Base-by-base conservation (phyloP, 331 rosid species). In the Spiraea crenata region DNA sequence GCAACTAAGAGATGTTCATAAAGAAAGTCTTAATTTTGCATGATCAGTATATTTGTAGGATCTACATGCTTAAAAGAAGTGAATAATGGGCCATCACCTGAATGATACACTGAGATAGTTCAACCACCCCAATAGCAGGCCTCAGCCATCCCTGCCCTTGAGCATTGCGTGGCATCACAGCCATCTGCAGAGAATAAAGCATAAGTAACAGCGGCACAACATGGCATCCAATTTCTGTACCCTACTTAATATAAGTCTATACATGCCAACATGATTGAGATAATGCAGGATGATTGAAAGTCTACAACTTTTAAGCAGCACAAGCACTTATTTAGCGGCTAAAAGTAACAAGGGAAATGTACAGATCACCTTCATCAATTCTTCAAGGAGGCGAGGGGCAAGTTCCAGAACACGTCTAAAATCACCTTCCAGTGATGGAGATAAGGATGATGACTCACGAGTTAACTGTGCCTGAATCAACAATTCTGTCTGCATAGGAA, bases 91-190 rank as follows among this genome's bases (percentile, higher is more conserved):
- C 51, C 14, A 54, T 82, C 74, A 93, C 99, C 96, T 93, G 99
- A 83, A 95, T 87, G 78, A 95, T 82, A 72, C 96, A 89, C 79
- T 95, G 99, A 73, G 97, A 91, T 77, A 95, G 97, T 82, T 95
- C 99, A 50, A 91, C 84, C 51, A 95, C 97, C 71, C 99, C 97
- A 66, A 85, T 81, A 20, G 97, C 92, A 77, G 99, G 97, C 82
- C 99, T 90, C 85, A 95, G 85, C 97, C 99, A 95, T 57, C 99
- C 99, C 66, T 89, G 97, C 68, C 99, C 99, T 82, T 91, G 97
- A 80, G 92, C 85, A 66, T 85, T 95, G 69, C 97, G 90, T 57
- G 97, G 99, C 74, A 88, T 82, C 75, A 95, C 81, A 76, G 99
- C 97, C 97, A 95, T 95, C 97, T 95, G 80, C 49, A 79, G 71